phyloP scores from a whole-genome alignment of 306 rosid species.

The Trifolium repens region DNA sequence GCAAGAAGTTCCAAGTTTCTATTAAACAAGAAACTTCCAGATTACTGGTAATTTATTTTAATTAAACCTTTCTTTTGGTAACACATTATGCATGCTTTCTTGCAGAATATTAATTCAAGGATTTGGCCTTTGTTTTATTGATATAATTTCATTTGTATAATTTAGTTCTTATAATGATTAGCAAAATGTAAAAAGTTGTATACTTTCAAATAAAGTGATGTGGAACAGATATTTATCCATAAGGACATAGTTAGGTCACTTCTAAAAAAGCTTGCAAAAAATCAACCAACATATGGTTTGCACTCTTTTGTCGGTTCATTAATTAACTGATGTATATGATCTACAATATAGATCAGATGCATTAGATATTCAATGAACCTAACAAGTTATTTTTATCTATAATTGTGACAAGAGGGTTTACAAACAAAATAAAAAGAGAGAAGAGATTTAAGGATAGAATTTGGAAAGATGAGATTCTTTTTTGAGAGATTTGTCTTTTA shows the following conservation, averaged over 20 bases:
- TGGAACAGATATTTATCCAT: no score
- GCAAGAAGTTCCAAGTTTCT: conserved; percentile 91
- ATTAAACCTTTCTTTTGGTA: not conserved
- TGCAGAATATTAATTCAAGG: no score
- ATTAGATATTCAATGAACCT: no score
- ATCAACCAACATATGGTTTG: no score
- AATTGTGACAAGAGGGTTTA: not conserved
- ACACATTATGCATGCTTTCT: not conserved
- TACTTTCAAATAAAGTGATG: not conserved
- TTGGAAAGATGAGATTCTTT: not conserved
- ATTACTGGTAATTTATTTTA: conserved; percentile 65
- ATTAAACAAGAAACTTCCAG: conserved; percentile 88
- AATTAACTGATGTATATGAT: no score
- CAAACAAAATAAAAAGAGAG: not conserved
- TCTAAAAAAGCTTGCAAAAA: not conserved
- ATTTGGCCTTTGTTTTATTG: no score
- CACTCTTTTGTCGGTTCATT: no score
- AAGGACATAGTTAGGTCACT: no score
- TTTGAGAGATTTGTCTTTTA: not conserved
- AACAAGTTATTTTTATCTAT: no score
- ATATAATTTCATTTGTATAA: no score
- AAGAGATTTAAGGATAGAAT: not conserved
- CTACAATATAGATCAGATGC: no score
- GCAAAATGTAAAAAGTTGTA: not conserved
- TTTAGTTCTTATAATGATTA: not conserved